Conservation (phyloP, 257 asterid genomes). For the Asclepias syriaca region DNA sequence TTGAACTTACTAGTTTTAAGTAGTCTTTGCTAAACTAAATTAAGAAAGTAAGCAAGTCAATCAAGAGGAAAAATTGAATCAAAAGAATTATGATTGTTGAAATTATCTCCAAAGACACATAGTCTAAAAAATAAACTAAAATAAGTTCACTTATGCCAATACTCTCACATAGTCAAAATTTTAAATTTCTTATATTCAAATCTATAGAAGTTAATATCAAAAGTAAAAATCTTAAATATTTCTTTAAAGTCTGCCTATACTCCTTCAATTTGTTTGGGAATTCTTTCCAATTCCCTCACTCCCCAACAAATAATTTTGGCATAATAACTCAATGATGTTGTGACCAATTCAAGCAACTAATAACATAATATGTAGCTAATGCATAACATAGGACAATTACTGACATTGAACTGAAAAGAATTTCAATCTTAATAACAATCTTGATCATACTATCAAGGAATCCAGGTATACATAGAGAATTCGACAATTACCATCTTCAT, state of each 20-base stretch:
- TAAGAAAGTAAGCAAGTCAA: not conserved
- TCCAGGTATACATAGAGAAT: not conserved
- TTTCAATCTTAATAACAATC: not conserved
- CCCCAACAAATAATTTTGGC: not conserved
- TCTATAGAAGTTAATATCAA: not conserved
- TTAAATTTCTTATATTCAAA: not conserved
- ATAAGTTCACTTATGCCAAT: not conserved
- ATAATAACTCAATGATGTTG: not conserved
- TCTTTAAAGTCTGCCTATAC: not conserved
- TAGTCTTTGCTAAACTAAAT: not conserved
- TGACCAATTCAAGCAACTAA: not conserved
- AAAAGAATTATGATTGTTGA: not conserved
- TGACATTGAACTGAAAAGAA: not conserved
- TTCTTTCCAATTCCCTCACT: not conserved
- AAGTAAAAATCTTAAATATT: not conserved
- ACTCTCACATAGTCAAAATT: not conserved
- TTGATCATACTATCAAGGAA: not conserved
- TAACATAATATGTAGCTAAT: not conserved
- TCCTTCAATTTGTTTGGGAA: not conserved
- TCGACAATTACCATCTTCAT: slow-evolving; percentile 47
- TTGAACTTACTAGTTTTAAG: not conserved
- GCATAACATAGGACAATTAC: not conserved
- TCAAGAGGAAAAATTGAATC: not conserved
- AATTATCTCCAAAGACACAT: not conserved
- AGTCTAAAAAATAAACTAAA: not conserved